phyloP scores from a whole-genome alignment of 2,329 filamentous ascomycete species.

The Fusarium sp. region DNA sequence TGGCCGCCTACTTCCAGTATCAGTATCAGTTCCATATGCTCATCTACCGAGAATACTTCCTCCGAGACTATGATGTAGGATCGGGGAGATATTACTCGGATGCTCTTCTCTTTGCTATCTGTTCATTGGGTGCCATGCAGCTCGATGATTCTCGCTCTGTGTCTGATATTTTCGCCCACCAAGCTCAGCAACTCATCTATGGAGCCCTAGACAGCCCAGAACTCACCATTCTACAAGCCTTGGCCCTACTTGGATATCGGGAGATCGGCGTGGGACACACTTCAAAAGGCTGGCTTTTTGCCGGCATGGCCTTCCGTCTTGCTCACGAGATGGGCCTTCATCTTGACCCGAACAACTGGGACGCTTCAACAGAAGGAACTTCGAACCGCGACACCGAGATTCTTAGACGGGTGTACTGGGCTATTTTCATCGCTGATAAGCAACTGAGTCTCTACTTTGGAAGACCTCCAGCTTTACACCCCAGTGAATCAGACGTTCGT shows the following conservation, averaged over 20 bases:
- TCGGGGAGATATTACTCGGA: slow-evolving; percentile 66
- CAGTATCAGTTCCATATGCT: slow-evolving; percentile 67
- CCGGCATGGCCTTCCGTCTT: slow-evolving; percentile 67
- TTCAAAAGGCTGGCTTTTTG: slow-evolving; percentile 67
- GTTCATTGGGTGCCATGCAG: slow-evolving; percentile 65
- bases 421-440: slow-evolving; percentile 65
- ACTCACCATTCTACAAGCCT: slow-evolving; percentile 62
- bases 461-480: slow-evolving; percentile 65
- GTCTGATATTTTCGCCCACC: slow-evolving; percentile 61
- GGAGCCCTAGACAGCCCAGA: slow-evolving; percentile 62
- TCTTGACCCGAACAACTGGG: slow-evolving; percentile 67
- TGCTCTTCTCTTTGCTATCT: slow-evolving; percentile 64
- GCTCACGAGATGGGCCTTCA: slow-evolving; percentile 68
- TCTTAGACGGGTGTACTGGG: slow-evolving; percentile 65
- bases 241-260: slow-evolving; percentile 62
- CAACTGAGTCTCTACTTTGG: slow-evolving; percentile 68
- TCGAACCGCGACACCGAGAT: slow-evolving; percentile 62
- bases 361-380: slow-evolving; percentile 54
- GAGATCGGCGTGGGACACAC: slow-evolving; percentile 64
- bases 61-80: slow-evolving; percentile 64
- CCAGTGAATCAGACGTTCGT: slow-evolving; percentile 64
- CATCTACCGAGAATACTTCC: slow-evolving; percentile 66
- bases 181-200: slow-evolving; percentile 63
- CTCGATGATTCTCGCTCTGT: slow-evolving; percentile 58
- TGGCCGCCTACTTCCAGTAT: slow-evolving; percentile 64